Evolutionary conservation across 2,329 filamentous ascomycete genomes (phyloP).

Genomic region (Calonectria henricotiae): DNA sequence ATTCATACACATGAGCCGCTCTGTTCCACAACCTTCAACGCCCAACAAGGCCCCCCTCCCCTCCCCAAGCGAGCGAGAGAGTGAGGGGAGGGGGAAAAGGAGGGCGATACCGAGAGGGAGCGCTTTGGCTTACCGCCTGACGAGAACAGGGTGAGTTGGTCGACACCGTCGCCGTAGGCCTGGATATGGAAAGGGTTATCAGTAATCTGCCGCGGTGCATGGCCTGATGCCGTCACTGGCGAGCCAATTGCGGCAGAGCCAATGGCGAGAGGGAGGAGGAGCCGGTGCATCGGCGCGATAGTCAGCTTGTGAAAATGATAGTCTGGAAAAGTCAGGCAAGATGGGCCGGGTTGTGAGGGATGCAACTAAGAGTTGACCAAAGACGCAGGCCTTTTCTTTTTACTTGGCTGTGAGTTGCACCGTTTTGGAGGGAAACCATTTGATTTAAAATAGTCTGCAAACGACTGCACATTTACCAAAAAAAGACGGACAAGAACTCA

Average conservation of each 20-base stretch:
- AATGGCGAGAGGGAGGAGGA: neutral
- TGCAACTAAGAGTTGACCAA: constrained; percentile 6
- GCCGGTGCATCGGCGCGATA: constrained; percentile 22
- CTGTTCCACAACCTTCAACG: no score
- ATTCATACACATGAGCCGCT: neutral
- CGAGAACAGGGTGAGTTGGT: constrained; percentile 29
- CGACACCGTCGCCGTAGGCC: constrained; percentile 33
- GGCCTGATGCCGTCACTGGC: neutral
- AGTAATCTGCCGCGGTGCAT: neutral
- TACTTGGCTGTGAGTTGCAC: neutral
- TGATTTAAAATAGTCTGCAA: neutral
- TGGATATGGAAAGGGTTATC: constrained; percentile 26
- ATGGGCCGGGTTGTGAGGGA: neutral
- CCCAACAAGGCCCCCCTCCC: no score
- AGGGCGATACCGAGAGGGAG: neutral
- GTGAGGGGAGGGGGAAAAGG: neutral
- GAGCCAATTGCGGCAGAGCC: constrained; percentile 12
- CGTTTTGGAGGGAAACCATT: neutral
- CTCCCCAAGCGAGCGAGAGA: no score
- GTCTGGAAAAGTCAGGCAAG: constrained; percentile 5
- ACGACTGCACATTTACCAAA: neutral
- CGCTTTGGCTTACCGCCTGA: constrained; percentile 22
- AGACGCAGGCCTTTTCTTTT: neutral
- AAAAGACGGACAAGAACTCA: neutral
- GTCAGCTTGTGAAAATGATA: constrained; percentile 3